Evolutionary conservation across 2,329 filamentous ascomycete genomes (phyloP).

Genomic region (Endocalyx cinctus): DNA sequence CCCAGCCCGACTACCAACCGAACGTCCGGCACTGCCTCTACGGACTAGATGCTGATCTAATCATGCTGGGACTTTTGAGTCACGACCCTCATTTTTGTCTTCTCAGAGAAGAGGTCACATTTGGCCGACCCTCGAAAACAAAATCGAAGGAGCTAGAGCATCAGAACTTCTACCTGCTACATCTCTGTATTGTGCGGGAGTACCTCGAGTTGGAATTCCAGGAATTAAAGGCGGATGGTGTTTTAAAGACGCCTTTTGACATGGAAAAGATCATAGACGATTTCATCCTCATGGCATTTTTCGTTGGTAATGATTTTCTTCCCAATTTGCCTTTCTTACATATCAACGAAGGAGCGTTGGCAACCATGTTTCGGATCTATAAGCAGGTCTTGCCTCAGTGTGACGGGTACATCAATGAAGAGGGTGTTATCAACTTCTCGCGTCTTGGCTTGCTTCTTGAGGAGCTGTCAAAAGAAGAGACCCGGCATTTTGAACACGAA

Average conservation of each 20-base stretch:
- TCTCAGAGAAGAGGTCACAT: conserved; percentile 94
- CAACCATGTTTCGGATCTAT: conserved; percentile 96
- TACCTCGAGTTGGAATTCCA: conserved; percentile 97
- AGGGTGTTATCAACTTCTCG: conserved; percentile 83
- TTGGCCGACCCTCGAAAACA: conserved; percentile 78
- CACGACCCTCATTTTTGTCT: conserved; percentile 98
- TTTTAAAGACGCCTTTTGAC: conserved; percentile 75
- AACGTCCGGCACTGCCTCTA: conserved; percentile 97
- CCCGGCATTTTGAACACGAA: conserved; percentile 88
- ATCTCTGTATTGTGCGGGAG: conserved; percentile 95
- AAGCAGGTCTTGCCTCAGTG: conserved; percentile 83
- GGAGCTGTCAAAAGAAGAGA: conserved; percentile 83
- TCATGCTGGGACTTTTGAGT: conserved; percentile 95
- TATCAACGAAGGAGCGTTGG: conserved; percentile 96
- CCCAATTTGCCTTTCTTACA: conserved; percentile 93
- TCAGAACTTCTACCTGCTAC: conserved; percentile 97
- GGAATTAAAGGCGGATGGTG: conserved; percentile 71
- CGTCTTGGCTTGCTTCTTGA: conserved; percentile 74
- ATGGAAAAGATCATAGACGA: conserved; percentile 97
- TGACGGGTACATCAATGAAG: conserved; percentile 94
- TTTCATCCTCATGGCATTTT: conserved; percentile 99
- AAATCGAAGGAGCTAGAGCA: conserved; percentile 97
- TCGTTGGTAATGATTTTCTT: conserved; percentile 98
- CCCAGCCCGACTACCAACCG: conserved; percentile 84
- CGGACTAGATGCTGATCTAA: conserved; percentile 93